Conservation (phyloP, 108 stramenopile genomes). For the Parmales sp. region DNA sequence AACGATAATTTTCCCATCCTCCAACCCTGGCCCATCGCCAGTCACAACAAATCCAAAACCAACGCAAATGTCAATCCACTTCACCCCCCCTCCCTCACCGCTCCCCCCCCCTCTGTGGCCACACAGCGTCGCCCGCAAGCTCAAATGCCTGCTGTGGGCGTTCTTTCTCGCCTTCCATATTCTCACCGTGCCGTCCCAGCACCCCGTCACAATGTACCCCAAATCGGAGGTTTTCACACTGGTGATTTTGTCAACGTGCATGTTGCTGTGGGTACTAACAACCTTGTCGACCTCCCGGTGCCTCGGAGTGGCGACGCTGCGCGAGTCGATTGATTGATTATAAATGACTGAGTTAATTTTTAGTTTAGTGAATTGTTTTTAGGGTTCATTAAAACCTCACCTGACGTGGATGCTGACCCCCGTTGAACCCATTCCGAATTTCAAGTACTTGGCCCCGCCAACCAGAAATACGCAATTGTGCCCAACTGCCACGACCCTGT, state of each 20-base stretch:
- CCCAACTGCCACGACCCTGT: constrained; percentile 67
- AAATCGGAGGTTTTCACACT: constrained; percentile 65
- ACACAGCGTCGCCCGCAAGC: constrained; percentile 65
- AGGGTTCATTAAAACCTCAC: too few relatives aligned
- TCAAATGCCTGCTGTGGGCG: constrained; percentile 39
- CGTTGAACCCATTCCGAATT: constrained; percentile 62
- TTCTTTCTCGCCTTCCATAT: constrained; percentile 70
- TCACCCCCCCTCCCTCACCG: constrained; percentile 76
- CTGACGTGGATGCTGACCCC: constrained; percentile 74
- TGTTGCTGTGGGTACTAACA: constrained; percentile 75
- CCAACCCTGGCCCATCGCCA: constrained; percentile 59
- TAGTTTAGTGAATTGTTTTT: too few relatives aligned
- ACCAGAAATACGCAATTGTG: constrained; percentile 59
- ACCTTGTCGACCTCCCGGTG: constrained; percentile 69
- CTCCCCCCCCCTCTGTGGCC: constrained; percentile 77
- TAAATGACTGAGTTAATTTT: too few relatives aligned
- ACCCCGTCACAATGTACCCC: constrained; percentile 71
- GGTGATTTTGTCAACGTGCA: constrained; percentile 74
- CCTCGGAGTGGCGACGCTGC: constrained; percentile 45
- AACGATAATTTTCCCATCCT: constrained; percentile 67
- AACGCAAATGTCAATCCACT: constrained; percentile 69
- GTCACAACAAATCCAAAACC: constrained; percentile 75
- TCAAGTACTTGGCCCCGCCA: constrained; percentile 49
- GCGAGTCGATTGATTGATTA: too few relatives aligned
- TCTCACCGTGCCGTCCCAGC: constrained; percentile 76